A percentile compares a stretch with the other conserved stretches of the same genome.
Conservation (phyloP, 1,284 basidiomycete species). For the Ceratobasidium sp. region DNA sequence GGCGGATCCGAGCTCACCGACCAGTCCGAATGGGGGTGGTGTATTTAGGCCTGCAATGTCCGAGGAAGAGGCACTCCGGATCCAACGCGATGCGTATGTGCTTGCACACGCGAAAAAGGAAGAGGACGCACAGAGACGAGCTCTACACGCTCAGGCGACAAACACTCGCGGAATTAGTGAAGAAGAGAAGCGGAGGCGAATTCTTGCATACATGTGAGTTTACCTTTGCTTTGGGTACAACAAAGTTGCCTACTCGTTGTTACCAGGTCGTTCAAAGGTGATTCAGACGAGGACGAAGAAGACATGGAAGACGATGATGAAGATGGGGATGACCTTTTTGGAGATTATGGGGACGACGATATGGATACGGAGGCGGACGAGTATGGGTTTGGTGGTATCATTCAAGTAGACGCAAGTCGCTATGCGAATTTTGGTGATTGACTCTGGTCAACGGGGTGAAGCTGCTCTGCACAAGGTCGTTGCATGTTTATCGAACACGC, state of each 20-base stretch:
- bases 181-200: constrained; percentile 17
- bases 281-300: constrained; percentile 25
- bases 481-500: constrained; percentile 22
- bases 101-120: constrained; percentile 19
- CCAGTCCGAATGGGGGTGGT: constrained; percentile 4
- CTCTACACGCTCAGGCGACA: constrained; percentile 24
- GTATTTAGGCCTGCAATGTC: constrained; percentile 30
- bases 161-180: constrained; percentile 38
- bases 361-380: constrained; percentile 24
- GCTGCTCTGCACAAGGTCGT: constrained; percentile 22
- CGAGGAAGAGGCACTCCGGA: constrained; percentile 22
- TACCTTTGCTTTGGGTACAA: not conserved
- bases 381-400: constrained; percentile 34
- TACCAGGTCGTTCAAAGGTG: constrained; percentile 24
- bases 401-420: constrained; percentile 32
- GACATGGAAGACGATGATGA: constrained; percentile 27
- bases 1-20: constrained; percentile 16
- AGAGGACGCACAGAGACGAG: constrained; percentile 13
- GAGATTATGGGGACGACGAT: constrained; percentile 23
- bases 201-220: constrained; percentile 27
- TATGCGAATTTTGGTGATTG: constrained; percentile 37
- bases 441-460: constrained; percentile 9
- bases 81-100: constrained; percentile 34
- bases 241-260: not conserved
- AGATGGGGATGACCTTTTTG: constrained; percentile 26